A percentile compares a stretch with the other conserved stretches of the same genome.
Conservation (phyloP, 495 filamentous ascomycete genomes). For the Tetracladium marchalianum region DNA sequence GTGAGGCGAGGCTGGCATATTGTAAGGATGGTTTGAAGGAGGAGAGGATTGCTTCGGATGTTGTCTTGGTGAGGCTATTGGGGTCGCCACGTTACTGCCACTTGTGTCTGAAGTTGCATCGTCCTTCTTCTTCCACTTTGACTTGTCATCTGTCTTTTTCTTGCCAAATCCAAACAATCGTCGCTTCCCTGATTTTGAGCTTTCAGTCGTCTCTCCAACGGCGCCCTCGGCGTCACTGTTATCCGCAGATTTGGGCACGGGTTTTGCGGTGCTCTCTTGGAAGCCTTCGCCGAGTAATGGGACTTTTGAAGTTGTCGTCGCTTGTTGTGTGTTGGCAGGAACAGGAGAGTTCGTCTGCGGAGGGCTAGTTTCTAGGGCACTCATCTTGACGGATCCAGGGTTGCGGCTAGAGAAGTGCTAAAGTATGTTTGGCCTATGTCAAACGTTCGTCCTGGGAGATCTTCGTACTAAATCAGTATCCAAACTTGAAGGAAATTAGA, state of each 20-base stretch:
- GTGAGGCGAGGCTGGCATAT: constrained; percentile 37
- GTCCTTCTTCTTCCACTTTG: constrained; percentile 22
- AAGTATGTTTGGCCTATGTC: too few relatives aligned
- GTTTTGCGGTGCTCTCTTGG: constrained; percentile 12
- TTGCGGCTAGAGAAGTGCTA: too few relatives aligned
- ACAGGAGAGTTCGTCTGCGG: constrained; percentile 13
- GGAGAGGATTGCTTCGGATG: constrained; percentile 16
- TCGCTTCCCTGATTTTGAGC: constrained; percentile 36
- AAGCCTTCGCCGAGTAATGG: constrained; percentile 25
- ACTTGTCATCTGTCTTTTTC: constrained; percentile 47
- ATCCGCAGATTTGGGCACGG: constrained; percentile 13
- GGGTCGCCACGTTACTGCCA: constrained; percentile 4
- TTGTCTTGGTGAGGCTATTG: constrained; percentile 12
- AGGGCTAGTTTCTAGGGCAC: constrained; percentile 14
- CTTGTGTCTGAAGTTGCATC: constrained; percentile 7
- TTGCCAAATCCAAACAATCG: constrained; percentile 55
- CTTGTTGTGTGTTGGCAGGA: constrained; percentile 2
- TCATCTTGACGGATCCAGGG: constrained; percentile 11
- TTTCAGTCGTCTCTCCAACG: constrained; percentile 2
- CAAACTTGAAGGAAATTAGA: too few relatives aligned
- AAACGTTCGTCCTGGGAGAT: too few relatives aligned
- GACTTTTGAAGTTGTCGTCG: constrained; percentile 5
- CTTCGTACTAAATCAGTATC: too few relatives aligned
- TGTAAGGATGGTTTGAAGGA: constrained; percentile 32
- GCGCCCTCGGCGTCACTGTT: constrained; percentile 15